These are phyloP conservation scores for Cinnamomum micranthum DNA, from an alignment of 164 flowering plant species.

Conservation along the genomic window DNA sequence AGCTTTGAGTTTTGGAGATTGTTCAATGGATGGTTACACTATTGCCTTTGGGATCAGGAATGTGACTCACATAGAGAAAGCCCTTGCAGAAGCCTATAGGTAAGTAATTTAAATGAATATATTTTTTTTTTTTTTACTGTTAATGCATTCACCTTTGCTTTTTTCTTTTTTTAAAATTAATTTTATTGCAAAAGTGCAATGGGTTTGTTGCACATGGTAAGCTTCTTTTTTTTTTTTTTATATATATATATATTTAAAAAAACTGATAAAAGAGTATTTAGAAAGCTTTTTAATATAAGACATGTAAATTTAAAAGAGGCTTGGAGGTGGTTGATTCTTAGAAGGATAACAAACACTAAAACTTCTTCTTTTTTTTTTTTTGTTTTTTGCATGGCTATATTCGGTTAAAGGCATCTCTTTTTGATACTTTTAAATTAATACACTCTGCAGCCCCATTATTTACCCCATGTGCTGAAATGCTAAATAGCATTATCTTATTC, in stretches of 20 bases:
- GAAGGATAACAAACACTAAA: too few species aligned
- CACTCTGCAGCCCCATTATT: neutral
- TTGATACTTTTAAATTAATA: neutral
- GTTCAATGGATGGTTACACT: slow-evolving; percentile 95
- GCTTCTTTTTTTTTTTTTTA: too few species aligned
- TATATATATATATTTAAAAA: too few species aligned
- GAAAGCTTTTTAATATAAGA: too few species aligned
- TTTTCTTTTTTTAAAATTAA: too few species aligned
- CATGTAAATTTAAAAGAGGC: neutral
- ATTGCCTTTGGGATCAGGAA: slow-evolving; percentile 99
- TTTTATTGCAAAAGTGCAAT: neutral
- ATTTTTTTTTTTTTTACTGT: neutral
- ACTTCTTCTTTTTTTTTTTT: too few species aligned
- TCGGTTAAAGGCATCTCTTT: neutral
- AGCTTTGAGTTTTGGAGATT: slow-evolving; percentile 69
- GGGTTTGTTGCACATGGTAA: neutral
- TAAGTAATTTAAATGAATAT: slow-evolving; percentile 7
- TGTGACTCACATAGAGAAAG: slow-evolving; percentile 94
- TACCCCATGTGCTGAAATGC: neutral
- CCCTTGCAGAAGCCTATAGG: slow-evolving; percentile 90
- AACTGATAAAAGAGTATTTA: neutral
- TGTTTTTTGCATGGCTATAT: neutral
- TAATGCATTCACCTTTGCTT: neutral
- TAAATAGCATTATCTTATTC: neutral
- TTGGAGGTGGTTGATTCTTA: too few species aligned